A percentile compares a stretch with the other conserved stretches of the same genome.
Conservation (phyloP, 768 basidiomycete species). For the Suillus plorans region DNA sequence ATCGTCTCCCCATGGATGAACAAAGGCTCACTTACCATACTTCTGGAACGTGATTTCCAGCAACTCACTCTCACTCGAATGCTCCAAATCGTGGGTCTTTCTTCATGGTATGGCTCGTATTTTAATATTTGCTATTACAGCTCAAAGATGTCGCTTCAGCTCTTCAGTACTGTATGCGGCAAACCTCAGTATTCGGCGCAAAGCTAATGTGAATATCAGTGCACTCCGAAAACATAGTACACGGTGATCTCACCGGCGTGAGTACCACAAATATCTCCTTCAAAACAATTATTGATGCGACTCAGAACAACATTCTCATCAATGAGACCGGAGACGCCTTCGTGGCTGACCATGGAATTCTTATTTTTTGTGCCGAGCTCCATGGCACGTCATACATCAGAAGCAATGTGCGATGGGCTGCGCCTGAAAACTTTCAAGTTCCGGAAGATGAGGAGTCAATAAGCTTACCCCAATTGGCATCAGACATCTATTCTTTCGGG, state of each 20-base stretch:
- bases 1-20: constrained; percentile 22
- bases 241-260: constrained; percentile 36
- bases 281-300: background rate
- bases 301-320: constrained; percentile 7
- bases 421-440: constrained; percentile 9
- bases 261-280: background rate
- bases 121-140: background rate
- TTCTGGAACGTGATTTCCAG: constrained; percentile 8
- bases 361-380: constrained; percentile 37
- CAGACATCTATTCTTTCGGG: constrained; percentile 31
- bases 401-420: constrained; percentile 10
- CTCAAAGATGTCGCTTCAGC: constrained; percentile 7
- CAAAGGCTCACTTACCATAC: constrained; percentile 15
- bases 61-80: constrained; percentile 12
- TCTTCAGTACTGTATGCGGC: background rate
- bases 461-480: constrained; percentile 4
- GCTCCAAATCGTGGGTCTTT: constrained; percentile 14
- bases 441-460: background rate
- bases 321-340: background rate
- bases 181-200: background rate
- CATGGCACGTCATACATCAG: constrained; percentile 24
- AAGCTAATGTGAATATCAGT: background rate
- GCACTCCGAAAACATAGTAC: constrained; percentile 17
- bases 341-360: constrained; percentile 41
- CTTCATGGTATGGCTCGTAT: background rate